Evolutionary conservation across 257 asterid species (phyloP), one percentile per base, ranked within the genome.

Genomic region (Gardenia jasminoides): DNA sequence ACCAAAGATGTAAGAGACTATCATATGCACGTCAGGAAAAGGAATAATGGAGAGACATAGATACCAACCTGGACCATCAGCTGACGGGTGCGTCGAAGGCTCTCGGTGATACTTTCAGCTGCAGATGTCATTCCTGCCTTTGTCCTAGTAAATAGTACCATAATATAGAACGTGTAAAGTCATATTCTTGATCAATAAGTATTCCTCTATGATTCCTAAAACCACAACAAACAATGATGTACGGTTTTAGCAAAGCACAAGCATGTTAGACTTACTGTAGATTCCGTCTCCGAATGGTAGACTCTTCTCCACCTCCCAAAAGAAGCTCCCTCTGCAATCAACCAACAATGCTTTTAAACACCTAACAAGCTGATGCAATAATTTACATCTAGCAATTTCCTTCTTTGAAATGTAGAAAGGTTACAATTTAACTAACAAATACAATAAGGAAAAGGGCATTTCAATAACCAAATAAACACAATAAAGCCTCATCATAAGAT

Each of bases 111-210:
- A 83, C 91, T 89, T 91, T 93, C 99, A 82, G 99, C 93, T 66
- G 99, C 97, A 87, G 98, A 89, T 81, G 98, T 96, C 98, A 96
- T 91, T 79, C 98, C 97, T 78, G 97, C 94, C 88, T 86, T 92
- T 58, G 99, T 96, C 92, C 99, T 96, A 83, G 54, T 44, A 77
- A 79, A 77, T 33, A 85, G 66, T 78, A 67, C 82, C 61, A 41
- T 6, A 10, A 47, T n/a, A n/a, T 56, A 7, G 46, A 68, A 62
- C 39, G 76, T 80, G 50, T 43, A n/a, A 50, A 75, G 12, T 30
- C 22, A 70, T 43, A 58, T 50, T 74, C 72, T 26, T 72, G 71
- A 70, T 69, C 74, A 73, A 58, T 33, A 48, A 70, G 64, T 39
- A 72, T 47, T 15, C 19, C 62, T 33, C 68, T 43, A 48, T 48